Conservation (phyloP, 495 filamentous ascomycete species). For the Xeromyces bisporus region DNA sequence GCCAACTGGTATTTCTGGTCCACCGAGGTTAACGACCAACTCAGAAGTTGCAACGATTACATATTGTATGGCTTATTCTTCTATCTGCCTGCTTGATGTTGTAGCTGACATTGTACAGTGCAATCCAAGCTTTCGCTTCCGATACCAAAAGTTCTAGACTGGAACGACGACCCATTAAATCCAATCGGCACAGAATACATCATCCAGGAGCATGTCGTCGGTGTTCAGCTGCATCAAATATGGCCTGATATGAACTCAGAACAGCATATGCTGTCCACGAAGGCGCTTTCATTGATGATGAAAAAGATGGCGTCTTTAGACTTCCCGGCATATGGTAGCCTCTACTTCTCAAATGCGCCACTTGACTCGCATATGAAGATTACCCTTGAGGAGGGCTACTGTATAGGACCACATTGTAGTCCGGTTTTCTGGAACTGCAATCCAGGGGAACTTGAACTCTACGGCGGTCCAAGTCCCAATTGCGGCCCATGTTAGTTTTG, state of each 20-base stretch:
- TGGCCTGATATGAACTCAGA: conserved; percentile 22
- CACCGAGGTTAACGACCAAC: conserved; percentile 18
- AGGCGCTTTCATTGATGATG: conserved; percentile 14
- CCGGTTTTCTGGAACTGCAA: conserved; percentile 23
- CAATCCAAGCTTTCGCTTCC: conserved; percentile 17
- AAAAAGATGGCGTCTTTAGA: conserved; percentile 19
- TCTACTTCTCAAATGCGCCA: conserved; percentile 16
- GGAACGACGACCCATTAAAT: conserved; percentile 23
- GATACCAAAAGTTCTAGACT: conserved; percentile 25
- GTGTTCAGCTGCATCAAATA: conserved; percentile 19
- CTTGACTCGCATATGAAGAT: conserved; percentile 11
- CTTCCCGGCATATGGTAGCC: conserved; percentile 28
- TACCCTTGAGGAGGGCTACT: conserved; percentile 18
- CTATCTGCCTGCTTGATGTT: not conserved
- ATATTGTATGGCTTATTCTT: conserved; percentile 18
- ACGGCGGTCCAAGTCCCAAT: conserved; percentile 16
- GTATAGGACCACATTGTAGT: conserved; percentile 24
- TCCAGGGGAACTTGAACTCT: conserved; percentile 14
- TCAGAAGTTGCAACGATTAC: conserved; percentile 32
- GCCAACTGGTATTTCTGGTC: conserved; percentile 21
- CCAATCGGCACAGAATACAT: conserved; percentile 28
- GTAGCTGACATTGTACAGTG: conserved; percentile 11
- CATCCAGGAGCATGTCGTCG: conserved; percentile 23
- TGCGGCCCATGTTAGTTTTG: conserved; percentile 22
- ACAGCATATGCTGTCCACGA: conserved; percentile 21